Conservation (phyloP, 176 grass and related monocot species). For the Aegilops umbellulata region DNA sequence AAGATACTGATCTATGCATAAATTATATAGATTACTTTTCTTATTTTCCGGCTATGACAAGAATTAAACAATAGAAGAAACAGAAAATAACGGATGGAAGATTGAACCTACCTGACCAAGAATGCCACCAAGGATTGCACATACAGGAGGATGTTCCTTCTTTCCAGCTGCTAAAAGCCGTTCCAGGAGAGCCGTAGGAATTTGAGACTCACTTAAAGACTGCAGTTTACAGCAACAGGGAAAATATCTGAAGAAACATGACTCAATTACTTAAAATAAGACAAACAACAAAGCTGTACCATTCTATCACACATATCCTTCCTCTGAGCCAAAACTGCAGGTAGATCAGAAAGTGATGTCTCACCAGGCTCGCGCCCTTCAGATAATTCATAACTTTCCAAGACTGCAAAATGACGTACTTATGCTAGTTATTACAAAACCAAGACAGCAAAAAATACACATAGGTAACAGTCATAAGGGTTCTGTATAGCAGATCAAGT, state of each 20-base stretch:
- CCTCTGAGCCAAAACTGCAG: slow-evolving; percentile 57
- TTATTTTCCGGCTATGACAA: background rate
- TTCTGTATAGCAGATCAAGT: background rate
- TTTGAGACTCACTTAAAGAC: slow-evolving; percentile 76
- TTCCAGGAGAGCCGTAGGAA: slow-evolving; percentile 63
- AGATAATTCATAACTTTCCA: slow-evolving; percentile 78
- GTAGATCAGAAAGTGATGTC: slow-evolving; percentile 58
- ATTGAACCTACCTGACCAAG: slow-evolving; percentile 78
- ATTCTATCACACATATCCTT: slow-evolving; percentile 80
- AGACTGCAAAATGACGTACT: slow-evolving; percentile 35
- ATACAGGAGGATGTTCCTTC: slow-evolving; percentile 81
- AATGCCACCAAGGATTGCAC: slow-evolving; percentile 94
- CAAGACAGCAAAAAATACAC: background rate
- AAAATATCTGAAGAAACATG: slow-evolving; percentile 7
- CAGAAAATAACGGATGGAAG: background rate
- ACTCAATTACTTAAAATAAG: background rate
- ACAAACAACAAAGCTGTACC: slow-evolving; percentile 18
- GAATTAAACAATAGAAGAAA: background rate
- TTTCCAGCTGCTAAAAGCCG: slow-evolving; percentile 65
- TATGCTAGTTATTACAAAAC: background rate
- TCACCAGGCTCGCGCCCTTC: slow-evolving; percentile 58
- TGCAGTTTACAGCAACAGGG: slow-evolving; percentile 41
- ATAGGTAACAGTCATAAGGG: background rate
- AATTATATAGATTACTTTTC: background rate
- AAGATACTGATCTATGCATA: background rate